Evolutionary conservation across 2,329 filamentous ascomycete genomes (phyloP), one percentile per base, ranked within the genome.

Genomic region (Ophiostoma himal-ulmi): DNA sequence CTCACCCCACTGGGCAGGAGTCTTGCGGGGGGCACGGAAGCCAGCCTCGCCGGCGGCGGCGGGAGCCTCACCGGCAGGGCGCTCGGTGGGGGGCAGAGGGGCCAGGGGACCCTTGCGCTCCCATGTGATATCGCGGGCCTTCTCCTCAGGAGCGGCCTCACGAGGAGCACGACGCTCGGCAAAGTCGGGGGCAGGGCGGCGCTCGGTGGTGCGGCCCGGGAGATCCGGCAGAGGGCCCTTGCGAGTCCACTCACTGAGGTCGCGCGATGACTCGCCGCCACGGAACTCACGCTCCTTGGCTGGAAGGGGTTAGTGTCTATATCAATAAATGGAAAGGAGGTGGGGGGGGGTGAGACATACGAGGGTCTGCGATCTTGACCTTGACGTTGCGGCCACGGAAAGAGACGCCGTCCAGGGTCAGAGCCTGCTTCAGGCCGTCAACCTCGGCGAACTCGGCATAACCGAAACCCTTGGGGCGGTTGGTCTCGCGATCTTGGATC

Each of bases 381-480:
- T 93, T 89, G 79, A 99, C 93, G 78, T 89, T 91, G 75, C 95
- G 90, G 75, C 93, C 93, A 79, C 96, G 91, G 80, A 98, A 94
- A 71, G 88, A 89, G 72, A 88, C 85, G 76, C 93, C 92, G 77
- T 94, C 94, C 73, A 95, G 86, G 71, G 89, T 88, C 74, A 99
- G 86, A 70, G 95, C 95, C 81, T 93, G 91, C 84, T 96, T 96
- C 77, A 99, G 84, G 72, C 94, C 94, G 68, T 98, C 94, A 64
- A 95, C 83, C 68, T 88, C 90, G 75, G 85, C 88, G 77, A 99
- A 99, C 80, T 99, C 95, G 74, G 96, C 94, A 79, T 99, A 99
- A 73, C 94, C 95, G 77, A 99, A 99, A 67, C 95, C 95, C 84
- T 99, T 99, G 74, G 95, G 95, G 78, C 94, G 93, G 80, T 91